Conservation (phyloP, 495 filamentous ascomycete species). For the Daldinia grandis region DNA sequence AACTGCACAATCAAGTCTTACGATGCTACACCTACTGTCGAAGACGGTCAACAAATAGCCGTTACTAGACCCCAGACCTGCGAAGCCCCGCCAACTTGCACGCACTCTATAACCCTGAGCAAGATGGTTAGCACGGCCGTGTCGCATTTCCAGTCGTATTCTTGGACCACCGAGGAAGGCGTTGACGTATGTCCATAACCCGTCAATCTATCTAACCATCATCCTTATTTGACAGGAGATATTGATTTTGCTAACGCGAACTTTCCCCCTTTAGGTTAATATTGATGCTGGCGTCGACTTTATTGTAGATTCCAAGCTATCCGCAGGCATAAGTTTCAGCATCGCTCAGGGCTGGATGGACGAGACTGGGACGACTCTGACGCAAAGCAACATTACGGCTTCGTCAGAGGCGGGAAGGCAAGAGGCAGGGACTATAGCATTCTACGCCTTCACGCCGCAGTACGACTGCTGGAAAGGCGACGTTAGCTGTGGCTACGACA, state of each 20-base stretch:
- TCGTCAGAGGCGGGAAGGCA: conserved; percentile 19
- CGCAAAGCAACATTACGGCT: conserved; percentile 23
- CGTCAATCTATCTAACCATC: not conserved
- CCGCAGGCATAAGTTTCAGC: not conserved
- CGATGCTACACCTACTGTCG: conserved; percentile 10
- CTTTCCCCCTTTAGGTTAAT: conserved; percentile 3
- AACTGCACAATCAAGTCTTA: conserved; percentile 17
- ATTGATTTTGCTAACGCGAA: conserved; percentile 2
- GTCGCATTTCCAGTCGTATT: conserved; percentile 19
- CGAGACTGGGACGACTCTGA: conserved; percentile 23
- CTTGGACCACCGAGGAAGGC: conserved; percentile 27
- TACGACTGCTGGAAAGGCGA: conserved; percentile 36
- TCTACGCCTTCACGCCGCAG: conserved; percentile 35
- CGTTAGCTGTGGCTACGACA: conserved; percentile 24
- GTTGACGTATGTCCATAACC: conserved; percentile 22
- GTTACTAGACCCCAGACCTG: conserved; percentile 33
- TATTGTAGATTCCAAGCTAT: not conserved
- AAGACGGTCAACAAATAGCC: conserved; percentile 26
- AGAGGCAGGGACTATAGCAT: conserved; percentile 24
- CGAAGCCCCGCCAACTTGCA: conserved; percentile 27
- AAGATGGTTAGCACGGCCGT: conserved; percentile 25
- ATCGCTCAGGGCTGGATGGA: conserved; percentile 32
- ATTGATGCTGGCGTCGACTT: conserved; percentile 25
- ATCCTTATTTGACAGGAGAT: not conserved
- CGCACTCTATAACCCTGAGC: conserved; percentile 30